These are phyloP conservation scores for Chytriomyces sp. DNA, from an alignment of 192 early-diverging fungal species.

Conservation along the genomic window DNA sequence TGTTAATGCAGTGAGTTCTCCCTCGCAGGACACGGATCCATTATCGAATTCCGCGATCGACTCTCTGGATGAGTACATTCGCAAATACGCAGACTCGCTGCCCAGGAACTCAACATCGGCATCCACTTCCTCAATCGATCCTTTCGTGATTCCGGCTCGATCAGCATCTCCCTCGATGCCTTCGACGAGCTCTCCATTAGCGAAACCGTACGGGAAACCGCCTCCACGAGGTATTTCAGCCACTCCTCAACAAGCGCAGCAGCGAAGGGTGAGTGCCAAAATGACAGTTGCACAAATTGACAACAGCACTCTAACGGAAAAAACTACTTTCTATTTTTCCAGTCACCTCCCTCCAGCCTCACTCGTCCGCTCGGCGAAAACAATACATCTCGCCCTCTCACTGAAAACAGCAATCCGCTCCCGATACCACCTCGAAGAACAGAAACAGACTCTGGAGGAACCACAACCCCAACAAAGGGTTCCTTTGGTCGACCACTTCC, in stretches of 20 bases:
- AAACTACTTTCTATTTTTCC: not conserved
- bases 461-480: not conserved
- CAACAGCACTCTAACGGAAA: not conserved
- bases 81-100: not conserved
- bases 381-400: not conserved
- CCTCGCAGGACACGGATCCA: not conserved
- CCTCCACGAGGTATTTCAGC: not conserved
- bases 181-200: not conserved
- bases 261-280: too few relatives aligned
- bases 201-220: not conserved
- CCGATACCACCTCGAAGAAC: too few relatives aligned
- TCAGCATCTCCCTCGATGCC: too few relatives aligned
- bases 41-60: not conserved
- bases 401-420: too few relatives aligned
- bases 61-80: not conserved
- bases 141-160: too few relatives aligned
- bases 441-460: not conserved
- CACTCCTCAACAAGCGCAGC: not conserved
- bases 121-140: not conserved
- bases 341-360: not conserved
- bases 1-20: not conserved
- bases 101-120: not conserved
- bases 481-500: not conserved
- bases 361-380: not conserved
- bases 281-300: not conserved